Conservation (phyloP, 176 grass and related monocot species). For the Hsuehochloa calcarea region DNA sequence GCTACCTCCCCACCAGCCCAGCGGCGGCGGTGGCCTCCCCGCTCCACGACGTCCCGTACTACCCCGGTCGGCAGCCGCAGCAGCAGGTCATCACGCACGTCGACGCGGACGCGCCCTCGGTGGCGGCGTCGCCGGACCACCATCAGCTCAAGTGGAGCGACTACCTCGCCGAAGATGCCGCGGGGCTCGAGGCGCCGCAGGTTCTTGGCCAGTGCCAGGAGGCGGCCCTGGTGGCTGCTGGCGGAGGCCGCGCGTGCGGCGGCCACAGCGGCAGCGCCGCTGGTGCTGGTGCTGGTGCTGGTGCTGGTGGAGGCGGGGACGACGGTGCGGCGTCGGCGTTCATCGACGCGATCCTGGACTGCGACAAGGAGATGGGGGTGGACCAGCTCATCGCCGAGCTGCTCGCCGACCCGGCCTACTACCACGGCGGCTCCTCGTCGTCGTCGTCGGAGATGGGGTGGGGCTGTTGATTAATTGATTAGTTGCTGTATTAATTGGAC, state of each 20-base stretch:
- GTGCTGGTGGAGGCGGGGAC: slow-evolving; percentile 3
- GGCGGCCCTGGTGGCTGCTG: background rate
- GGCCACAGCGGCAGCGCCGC: background rate
- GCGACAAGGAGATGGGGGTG: slow-evolving; percentile 66
- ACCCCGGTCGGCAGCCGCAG: slow-evolving; percentile 2
- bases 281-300: background rate
- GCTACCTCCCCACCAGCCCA: slow-evolving; percentile 29
- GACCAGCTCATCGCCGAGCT: slow-evolving; percentile 58
- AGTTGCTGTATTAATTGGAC: background rate
- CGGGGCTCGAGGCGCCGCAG: slow-evolving; percentile 27
- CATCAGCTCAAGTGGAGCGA: slow-evolving; percentile 30
- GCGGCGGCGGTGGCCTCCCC: slow-evolving; percentile 14
- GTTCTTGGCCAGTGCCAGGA: slow-evolving; percentile 23
- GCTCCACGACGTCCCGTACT: slow-evolving; percentile 42
- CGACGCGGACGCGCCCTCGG: slow-evolving; percentile 22
- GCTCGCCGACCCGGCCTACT: slow-evolving; percentile 46
- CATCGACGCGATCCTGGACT: slow-evolving; percentile 83
- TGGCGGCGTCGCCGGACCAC: slow-evolving; percentile 1
- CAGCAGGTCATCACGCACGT: slow-evolving; percentile 30
- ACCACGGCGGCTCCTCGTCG: slow-evolving; percentile 22
- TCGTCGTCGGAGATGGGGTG: slow-evolving; percentile 37
- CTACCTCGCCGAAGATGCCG: slow-evolving; percentile 42
- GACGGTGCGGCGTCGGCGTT: slow-evolving; percentile 60
- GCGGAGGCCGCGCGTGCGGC: background rate
- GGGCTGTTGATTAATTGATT: slow-evolving; percentile 10